Conservation (phyloP, 495 filamentous ascomycete species). For the Choiromyces venosus region DNA sequence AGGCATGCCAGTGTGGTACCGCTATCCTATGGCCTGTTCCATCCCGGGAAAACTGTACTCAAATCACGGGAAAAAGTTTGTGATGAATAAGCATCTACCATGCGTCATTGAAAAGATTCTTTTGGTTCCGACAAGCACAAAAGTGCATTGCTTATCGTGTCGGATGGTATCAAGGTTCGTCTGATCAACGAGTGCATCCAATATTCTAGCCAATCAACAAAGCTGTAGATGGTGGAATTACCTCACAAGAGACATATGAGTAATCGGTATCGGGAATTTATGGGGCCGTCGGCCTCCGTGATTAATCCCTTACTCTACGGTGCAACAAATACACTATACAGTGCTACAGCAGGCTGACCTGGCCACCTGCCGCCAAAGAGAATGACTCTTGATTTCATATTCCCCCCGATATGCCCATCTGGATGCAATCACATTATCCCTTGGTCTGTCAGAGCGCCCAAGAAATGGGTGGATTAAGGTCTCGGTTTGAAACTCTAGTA, state of each 20-base stretch:
- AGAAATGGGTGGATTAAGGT: too few species aligned
- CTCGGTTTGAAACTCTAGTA: too few species aligned
- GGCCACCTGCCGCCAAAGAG: background rate
- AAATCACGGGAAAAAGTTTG: background rate
- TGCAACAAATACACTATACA: too few species aligned
- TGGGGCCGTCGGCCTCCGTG: background rate
- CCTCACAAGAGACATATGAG: background rate
- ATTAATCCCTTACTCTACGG: background rate
- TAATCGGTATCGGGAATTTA: background rate
- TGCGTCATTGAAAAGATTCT: background rate
- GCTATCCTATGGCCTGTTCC: background rate
- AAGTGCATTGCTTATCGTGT: background rate
- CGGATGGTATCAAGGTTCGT: background rate
- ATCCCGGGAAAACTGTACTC: background rate
- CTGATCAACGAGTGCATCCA: too few species aligned
- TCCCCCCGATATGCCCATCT: background rate
- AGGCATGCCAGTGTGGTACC: too few species aligned
- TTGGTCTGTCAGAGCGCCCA: too few species aligned
- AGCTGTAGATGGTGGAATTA: background rate
- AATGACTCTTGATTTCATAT: background rate
- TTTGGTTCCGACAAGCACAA: background rate
- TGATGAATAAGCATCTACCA: background rate
- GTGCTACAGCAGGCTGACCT: too few species aligned
- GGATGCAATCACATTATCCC: background rate
- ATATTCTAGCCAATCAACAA: background rate